Percentiles rank a stretch among this genome's conserved stretches.
Evolutionary conservation across 2,329 filamentous ascomycete species (phyloP).

Genomic region (Aspergillus pseudonomiae): DNA sequence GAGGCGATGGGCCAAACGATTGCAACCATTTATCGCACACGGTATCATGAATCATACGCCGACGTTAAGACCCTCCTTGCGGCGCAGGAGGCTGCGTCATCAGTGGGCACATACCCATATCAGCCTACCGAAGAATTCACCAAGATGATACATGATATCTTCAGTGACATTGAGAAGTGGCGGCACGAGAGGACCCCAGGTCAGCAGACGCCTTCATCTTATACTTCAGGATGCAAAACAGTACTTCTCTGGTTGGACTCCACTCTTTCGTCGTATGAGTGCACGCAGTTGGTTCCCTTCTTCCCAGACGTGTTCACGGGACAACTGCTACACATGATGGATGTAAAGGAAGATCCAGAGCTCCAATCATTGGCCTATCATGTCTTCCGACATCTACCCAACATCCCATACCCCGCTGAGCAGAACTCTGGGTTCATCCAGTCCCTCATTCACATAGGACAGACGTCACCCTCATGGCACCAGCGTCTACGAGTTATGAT

Average conservation of each 20-base stretch:
- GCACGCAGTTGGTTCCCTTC: constrained; percentile 85
- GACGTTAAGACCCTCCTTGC: constrained; percentile 75
- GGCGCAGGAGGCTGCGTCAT: constrained; percentile 76
- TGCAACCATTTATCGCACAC: constrained; percentile 82
- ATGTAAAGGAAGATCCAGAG: constrained; percentile 97
- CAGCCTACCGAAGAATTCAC: constrained; percentile 74
- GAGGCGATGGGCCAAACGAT: constrained; percentile 92
- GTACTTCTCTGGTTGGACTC: constrained; percentile 93
- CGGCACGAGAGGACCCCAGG: constrained; percentile 80
- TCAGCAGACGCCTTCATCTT: constrained; percentile 89
- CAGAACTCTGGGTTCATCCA: constrained; percentile 84
- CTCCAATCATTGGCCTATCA: constrained; percentile 93
- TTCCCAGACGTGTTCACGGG: constrained; percentile 89
- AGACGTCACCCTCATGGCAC: constrained; percentile 85
- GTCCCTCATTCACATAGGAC: constrained; percentile 84
- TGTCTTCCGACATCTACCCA: constrained; percentile 93
- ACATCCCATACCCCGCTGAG: constrained; percentile 86
- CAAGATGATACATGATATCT: constrained; percentile 72
- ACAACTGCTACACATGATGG: constrained; percentile 98
- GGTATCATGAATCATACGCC: constrained; percentile 91
- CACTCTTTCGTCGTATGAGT: constrained; percentile 88
- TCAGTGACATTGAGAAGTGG: constrained; percentile 82
- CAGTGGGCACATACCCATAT: constrained; percentile 84
- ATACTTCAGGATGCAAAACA: constrained; percentile 95
- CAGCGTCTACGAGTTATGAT: constrained; percentile 92